A percentile compares a stretch with the other conserved stretches of the same genome.
Conservation (phyloP, 2,329 filamentous ascomycete genomes). For the Aspergillus ochraceoroseus region DNA sequence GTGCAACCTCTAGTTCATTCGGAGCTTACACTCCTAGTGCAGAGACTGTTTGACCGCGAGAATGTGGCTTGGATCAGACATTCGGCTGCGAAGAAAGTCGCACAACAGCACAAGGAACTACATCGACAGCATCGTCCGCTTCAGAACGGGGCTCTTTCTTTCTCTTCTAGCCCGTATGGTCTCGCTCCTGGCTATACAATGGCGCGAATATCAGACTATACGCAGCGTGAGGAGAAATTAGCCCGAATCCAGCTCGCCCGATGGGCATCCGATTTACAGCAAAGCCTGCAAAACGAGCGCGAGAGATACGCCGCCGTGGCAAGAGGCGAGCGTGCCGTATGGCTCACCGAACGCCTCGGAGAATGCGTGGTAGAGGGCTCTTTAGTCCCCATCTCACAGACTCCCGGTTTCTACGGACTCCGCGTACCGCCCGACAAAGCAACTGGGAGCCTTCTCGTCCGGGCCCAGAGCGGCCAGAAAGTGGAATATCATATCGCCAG, state of each 20-base stretch:
- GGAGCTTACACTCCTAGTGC: conserved; percentile 66
- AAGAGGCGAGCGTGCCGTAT: conserved; percentile 60
- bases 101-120: conserved; percentile 60
- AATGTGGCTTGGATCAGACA: conserved; percentile 78
- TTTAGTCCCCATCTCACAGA: conserved; percentile 50
- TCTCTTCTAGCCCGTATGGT: conserved; percentile 28
- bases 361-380: conserved; percentile 64
- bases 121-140: conserved; percentile 4
- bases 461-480: conserved; percentile 23
- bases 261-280: conserved; percentile 78
- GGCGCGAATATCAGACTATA: conserved; percentile 57
- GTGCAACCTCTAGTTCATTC: conserved; percentile 72
- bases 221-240: conserved; percentile 56
- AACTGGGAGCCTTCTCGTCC: conserved; percentile 23
- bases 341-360: conserved; percentile 62
- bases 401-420: conserved; percentile 28
- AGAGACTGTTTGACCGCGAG: conserved; percentile 69
- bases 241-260: conserved; percentile 69
- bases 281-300: conserved; percentile 68
- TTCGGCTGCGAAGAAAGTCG: conserved; percentile 72
- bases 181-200: conserved; percentile 53
- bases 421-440: conserved; percentile 25
- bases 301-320: conserved; percentile 61
- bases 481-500: conserved; percentile 34
- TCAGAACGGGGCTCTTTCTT: conserved; percentile 21